These are phyloP conservation scores for Trichoderma asperelloides DNA, from an alignment of 495 filamentous ascomycete species.

Conservation along the genomic window DNA sequence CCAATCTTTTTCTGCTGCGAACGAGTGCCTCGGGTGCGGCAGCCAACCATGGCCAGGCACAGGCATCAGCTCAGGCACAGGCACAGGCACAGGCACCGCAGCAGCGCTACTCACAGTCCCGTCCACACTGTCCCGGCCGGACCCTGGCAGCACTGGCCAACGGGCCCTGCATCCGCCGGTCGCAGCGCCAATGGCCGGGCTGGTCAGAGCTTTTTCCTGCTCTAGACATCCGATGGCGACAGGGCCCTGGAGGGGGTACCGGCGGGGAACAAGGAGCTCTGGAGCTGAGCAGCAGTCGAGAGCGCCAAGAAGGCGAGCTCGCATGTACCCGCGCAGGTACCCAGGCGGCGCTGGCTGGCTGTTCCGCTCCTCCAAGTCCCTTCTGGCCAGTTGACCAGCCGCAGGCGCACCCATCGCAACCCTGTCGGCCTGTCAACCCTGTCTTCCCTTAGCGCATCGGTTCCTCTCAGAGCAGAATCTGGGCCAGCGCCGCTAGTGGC, in stretches of 20 bases:
- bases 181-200: not conserved
- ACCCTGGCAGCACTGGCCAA: not conserved
- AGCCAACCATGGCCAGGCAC: not conserved
- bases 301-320: no score
- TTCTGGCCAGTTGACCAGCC: not conserved
- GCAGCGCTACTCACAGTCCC: not conserved
- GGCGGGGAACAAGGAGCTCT: not conserved
- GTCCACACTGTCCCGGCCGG: not conserved
- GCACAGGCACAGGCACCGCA: not conserved
- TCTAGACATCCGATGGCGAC: not conserved
- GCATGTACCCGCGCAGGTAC: no score
- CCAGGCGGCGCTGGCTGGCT: no score
- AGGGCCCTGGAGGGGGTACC: not conserved
- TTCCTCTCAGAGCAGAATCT: no score
- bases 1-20: no score
- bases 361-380: not conserved
- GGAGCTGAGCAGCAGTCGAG: not conserved
- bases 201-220: constrained; percentile 4
- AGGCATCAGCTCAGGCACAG: not conserved
- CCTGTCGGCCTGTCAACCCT: constrained; percentile 5
- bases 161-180: constrained; percentile 7
- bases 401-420: not conserved
- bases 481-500: no score
- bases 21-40: not conserved
- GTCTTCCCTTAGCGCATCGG: not conserved